These are phyloP conservation scores for Aureobasidium sp. DNA, from an alignment of 2,329 filamentous ascomycete genomes.

Conservation along the genomic window DNA sequence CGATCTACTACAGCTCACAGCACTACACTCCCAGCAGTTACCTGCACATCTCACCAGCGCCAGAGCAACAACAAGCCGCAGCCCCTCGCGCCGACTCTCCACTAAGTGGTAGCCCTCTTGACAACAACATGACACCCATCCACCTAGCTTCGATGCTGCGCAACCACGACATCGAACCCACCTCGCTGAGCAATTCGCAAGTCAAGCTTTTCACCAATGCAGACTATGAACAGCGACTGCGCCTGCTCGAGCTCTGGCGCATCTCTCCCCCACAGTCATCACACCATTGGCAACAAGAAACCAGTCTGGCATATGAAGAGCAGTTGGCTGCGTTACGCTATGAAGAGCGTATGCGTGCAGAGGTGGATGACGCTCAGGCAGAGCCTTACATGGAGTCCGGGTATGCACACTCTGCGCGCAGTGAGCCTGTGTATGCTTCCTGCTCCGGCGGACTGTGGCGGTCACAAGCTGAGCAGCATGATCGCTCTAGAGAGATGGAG, in stretches of 20 bases:
- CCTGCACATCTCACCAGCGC: constrained; percentile 33
- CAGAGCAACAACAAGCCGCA: constrained; percentile 23
- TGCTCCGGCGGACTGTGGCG: constrained; percentile 8
- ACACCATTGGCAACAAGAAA: constrained; percentile 30
- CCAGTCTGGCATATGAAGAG: constrained; percentile 47
- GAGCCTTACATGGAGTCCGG: constrained; percentile 6
- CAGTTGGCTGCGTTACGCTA: constrained; percentile 51
- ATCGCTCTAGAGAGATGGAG: constrained; percentile 44
- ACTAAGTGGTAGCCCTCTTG: constrained; percentile 18
- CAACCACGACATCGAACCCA: constrained; percentile 61
- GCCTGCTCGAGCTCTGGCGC: constrained; percentile 77
- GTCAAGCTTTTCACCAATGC: constrained; percentile 71
- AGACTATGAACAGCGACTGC: constrained; percentile 60
- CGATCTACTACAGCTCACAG: constrained; percentile 55
- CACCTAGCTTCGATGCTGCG: constrained; percentile 47
- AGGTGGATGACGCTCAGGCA: constrained; percentile 2
- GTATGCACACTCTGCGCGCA: neutral
- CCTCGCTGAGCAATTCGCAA: constrained; percentile 63
- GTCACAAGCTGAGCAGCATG: neutral
- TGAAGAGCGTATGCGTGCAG: constrained; percentile 34
- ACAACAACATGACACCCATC: constrained; percentile 31
- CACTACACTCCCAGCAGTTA: constrained; percentile 77
- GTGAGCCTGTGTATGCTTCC: constrained; percentile 10
- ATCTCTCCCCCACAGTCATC: constrained; percentile 62
- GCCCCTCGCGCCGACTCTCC: constrained; percentile 11